Base-by-base conservation (phyloP, 148 eudicot species). In the Spergularia marina region DNA sequence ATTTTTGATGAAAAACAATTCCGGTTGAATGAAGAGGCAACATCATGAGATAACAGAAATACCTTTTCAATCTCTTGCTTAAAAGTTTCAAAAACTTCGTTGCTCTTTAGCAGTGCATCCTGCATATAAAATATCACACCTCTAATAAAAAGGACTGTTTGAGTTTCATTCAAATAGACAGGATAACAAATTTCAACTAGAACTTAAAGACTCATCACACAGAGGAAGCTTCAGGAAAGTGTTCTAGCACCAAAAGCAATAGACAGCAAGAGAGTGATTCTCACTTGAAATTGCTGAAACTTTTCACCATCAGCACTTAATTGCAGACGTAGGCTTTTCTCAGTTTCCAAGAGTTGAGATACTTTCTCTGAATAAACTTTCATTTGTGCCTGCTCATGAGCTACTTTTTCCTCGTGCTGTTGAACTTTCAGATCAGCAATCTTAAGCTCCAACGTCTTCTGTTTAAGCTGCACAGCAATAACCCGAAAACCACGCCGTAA, bases 31-130 rank as follows among this genome's bases (percentile, higher is more conserved):
- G 4, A 0, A 68, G 56, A 51, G 39, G n/a, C 56, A 53, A 65
- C n/a, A 36, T 12, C 55, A 36, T 41, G 39, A 59, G 71, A 63
- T 55, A 9, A 69, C 67, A 36, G 49, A 52, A 30, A 30, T 85
- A 95, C 99, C 96, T 95, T 95, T 75, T 91, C 96, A 76, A 92
- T 92, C 83, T 95, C 99, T 89, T 86, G 88, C 89, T 91, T 95
- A 80, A 89, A 95, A 65, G 99, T 89, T 84, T 89, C 96, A 81
- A 95, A 95, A 65, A 95, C 99, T 74, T 95, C 97, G 71, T 95
- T 95, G 82, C 99, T 95, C 78, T 95, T 95, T 82, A 89, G 72
- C 76, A 92, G 83, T 72, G 99, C 99, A 78, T 92, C 99, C 99
- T 95, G 96, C 76, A 76, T 79, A 76, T 79, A 74, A 40, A 36